Base-by-base conservation (phyloP, 805 yeast species). In the Candida sonorensis region DNA sequence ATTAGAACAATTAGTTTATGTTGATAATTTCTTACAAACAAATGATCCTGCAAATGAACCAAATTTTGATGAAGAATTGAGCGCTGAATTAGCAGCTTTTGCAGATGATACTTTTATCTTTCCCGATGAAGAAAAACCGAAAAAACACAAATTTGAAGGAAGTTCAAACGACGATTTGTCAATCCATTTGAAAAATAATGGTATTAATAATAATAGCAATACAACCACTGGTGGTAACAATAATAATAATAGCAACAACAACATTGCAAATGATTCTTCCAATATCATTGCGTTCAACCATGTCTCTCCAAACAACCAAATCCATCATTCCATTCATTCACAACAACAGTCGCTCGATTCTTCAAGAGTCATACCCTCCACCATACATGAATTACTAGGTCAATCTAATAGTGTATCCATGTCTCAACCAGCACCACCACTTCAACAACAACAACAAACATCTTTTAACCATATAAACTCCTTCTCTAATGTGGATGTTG, bases 61-160 rank as follows among this genome's bases (percentile, higher is more conserved):
- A 61, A 59, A 61, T 23, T 59, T 71, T 17, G 77, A 72, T 42
- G 76, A 71, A 39, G 68, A 72, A 31, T 45, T 72, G 17, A 69
- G 75, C 5, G 74, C 72, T 12, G 92, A 82, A 48, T 65, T 82
- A 41, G 82, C 85, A 12, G 88, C 87, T 1, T 82, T 82, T 66
- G 90, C 88, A 0, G 88, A 81, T 46, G 88, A 81, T 37, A 70
- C 84, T 3, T 82, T 82, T 44, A 71, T 82, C 3, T 82, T 82
- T 50, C 86, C 90, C 1, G 92, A 82, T 50, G 92, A 83, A 48
- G 90, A 81, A 22, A 81, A 81, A 50, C 79, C 80, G 1, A 23
- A 12, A 13, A 66, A 60, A 38, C 38, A 41, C 19, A 39, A 41
- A 26, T 10, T 31, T 27, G 45, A 27, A 23, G 38, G 34, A 22